Conservation (phyloP, 1,139 yeast species). For the Geotrichum aggregatum region DNA sequence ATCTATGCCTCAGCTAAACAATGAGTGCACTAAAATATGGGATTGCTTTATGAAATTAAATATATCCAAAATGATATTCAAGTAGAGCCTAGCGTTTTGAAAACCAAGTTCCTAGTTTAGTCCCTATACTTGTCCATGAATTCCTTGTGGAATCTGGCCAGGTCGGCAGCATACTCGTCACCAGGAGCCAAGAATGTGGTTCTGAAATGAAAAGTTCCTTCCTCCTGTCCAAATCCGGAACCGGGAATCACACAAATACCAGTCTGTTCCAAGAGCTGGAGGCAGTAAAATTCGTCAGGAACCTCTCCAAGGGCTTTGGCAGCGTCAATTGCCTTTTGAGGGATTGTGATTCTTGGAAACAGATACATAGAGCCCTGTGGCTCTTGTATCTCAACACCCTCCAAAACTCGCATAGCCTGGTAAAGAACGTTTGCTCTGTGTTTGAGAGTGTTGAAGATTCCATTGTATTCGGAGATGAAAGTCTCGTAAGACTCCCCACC, state of each 20-base stretch:
- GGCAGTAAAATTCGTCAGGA: slow-evolving; percentile 85
- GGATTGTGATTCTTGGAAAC: slow-evolving; percentile 72
- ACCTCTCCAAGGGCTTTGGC: slow-evolving; percentile 53
- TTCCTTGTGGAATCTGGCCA: slow-evolving; percentile 69
- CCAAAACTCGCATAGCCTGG: slow-evolving; percentile 67
- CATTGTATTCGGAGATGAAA: slow-evolving; percentile 57
- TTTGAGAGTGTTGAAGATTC: slow-evolving; percentile 59
- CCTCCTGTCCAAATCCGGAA: slow-evolving; percentile 88
- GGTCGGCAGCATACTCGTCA: slow-evolving; percentile 71
- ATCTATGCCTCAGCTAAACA: no score
- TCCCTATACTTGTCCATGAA: slow-evolving; percentile 57
- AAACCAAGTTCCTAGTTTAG: neutral
- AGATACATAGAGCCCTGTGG: slow-evolving; percentile 98
- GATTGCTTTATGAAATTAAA: no score
- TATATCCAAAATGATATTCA: no score
- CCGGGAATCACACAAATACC: slow-evolving; percentile 98
- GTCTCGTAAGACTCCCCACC: slow-evolving; percentile 74
- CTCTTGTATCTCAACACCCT: slow-evolving; percentile 74
- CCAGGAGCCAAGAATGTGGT: slow-evolving; percentile 97
- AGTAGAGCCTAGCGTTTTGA: no score
- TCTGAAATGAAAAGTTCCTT: slow-evolving; percentile 85
- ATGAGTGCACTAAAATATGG: no score
- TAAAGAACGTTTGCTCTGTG: slow-evolving; percentile 61
- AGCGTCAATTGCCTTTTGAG: slow-evolving; percentile 54
- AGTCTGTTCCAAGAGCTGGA: slow-evolving; percentile 73